Evolutionary conservation across 345 rosid species (phyloP).

Genomic region (Syzygium aqueum): DNA sequence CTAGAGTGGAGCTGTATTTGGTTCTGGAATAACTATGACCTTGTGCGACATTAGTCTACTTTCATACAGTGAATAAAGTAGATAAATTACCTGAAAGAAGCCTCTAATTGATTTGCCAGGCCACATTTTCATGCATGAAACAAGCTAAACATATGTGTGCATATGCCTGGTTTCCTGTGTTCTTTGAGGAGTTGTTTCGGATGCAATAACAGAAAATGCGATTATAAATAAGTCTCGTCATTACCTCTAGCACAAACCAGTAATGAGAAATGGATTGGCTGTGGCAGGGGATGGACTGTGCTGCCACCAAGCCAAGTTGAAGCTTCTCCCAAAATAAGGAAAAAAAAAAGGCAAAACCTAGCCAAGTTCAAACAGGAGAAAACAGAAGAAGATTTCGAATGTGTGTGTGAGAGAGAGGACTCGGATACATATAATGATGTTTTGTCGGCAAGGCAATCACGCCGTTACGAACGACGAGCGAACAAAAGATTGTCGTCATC

Average conservation of each 20-base stretch:
- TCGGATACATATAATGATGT: neutral
- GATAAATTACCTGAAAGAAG: neutral
- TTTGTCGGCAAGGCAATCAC: neutral
- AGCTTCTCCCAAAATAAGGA: neutral
- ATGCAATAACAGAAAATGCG: neutral
- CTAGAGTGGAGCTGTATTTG: neutral
- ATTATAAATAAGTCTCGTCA: neutral
- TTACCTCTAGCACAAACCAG: neutral
- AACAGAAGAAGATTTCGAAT: neutral
- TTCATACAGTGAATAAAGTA: neutral
- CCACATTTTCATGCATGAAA: neutral
- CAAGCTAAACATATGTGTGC: neutral
- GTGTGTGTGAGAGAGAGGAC: neutral
- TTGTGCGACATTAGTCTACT: neutral
- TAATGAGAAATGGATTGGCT: neutral
- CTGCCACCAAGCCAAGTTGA: neutral
- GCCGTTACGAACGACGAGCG: conserved; percentile 2
- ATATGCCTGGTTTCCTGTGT: neutral
- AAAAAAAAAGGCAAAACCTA: neutral
- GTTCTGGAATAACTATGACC: neutral
- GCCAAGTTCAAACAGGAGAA: neutral
- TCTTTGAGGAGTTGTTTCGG: neutral
- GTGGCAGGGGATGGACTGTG: neutral
- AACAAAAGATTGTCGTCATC: neutral
- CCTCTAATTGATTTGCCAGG: neutral